A percentile compares a stretch with the other conserved stretches of the same genome.
Conservation (phyloP, 2,329 filamentous ascomycete genomes). For the Neonectria ditissima region DNA sequence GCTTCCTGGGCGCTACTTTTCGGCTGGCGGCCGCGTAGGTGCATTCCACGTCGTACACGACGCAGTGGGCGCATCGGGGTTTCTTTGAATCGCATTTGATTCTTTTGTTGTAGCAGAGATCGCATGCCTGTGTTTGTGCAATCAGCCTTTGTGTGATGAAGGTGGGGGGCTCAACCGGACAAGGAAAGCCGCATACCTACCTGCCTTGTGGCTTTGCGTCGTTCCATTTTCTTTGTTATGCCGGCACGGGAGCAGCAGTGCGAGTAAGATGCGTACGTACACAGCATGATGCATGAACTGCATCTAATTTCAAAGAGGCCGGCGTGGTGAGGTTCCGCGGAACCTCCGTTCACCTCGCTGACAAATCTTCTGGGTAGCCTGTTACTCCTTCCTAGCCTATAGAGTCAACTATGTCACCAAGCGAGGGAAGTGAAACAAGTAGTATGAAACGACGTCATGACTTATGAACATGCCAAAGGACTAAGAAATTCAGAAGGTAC, state of each 20-base stretch:
- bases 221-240: neutral
- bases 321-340: neutral
- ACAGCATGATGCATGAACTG: neutral
- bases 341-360: neutral
- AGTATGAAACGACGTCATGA: too few species aligned
- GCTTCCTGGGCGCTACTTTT: neutral
- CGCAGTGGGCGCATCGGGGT: slow-evolving; percentile 30
- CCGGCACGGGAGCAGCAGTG: too few species aligned
- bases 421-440: too few species aligned
- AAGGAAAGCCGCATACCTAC: too few species aligned
- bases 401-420: too few species aligned
- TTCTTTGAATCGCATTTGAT: slow-evolving; percentile 31
- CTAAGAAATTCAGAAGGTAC: too few species aligned
- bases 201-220: neutral
- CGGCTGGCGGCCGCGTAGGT: slow-evolving; percentile 19
- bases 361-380: too few species aligned
- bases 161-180: too few species aligned
- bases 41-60: slow-evolving; percentile 11
- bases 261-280: too few species aligned
- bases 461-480: too few species aligned
- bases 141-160: too few species aligned
- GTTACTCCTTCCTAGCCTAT: too few species aligned
- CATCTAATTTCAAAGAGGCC: neutral
- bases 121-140: slow-evolving; percentile 37
- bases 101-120: slow-evolving; percentile 32